Conservation (phyloP, 768 basidiomycete species). For the Mycena filopes region DNA sequence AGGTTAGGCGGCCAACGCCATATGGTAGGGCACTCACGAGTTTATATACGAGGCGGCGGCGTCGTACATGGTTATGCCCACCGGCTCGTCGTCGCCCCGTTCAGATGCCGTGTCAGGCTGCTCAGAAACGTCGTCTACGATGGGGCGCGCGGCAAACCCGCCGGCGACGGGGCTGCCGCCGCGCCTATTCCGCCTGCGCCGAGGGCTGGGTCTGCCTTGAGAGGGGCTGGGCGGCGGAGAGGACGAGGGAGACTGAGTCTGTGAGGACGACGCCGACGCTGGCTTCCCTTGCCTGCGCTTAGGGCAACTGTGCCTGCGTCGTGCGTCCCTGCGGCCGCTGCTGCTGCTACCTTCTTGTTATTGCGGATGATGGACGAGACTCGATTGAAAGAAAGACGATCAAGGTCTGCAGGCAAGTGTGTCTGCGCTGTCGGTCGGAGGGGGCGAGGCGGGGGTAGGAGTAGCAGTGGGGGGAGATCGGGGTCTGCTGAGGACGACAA, state of each 20-base stretch:
- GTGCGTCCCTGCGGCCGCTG: not conserved
- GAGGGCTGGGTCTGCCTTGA: slow-evolving; percentile 4
- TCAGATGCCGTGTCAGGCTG: slow-evolving; percentile 47
- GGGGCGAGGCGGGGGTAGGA: slow-evolving; percentile 22
- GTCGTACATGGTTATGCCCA: slow-evolving; percentile 55
- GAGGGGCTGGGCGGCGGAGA: slow-evolving; percentile 14
- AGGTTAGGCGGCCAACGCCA: slow-evolving; percentile 7
- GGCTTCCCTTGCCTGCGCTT: not conserved
- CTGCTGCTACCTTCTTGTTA: slow-evolving; percentile 20
- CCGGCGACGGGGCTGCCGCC: not conserved
- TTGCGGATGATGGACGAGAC: slow-evolving; percentile 18
- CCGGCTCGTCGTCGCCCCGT: slow-evolving; percentile 40
- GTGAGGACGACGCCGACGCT: not conserved
- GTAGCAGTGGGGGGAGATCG: slow-evolving; percentile 36
- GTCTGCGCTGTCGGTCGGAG: not conserved
- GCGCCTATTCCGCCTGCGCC: slow-evolving; percentile 11
- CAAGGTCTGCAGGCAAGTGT: slow-evolving; percentile 27
- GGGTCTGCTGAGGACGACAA: slow-evolving; percentile 56
- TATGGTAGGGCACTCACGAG: slow-evolving; percentile 61
- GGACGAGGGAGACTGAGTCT: slow-evolving; percentile 7
- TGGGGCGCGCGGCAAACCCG: slow-evolving; percentile 50
- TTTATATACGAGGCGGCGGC: slow-evolving; percentile 71
- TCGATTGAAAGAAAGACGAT: slow-evolving; percentile 24
- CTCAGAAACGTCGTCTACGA: slow-evolving; percentile 65
- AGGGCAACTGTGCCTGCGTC: not conserved